These are phyloP conservation scores for Mycena venus DNA, from an alignment of 768 basidiomycete species.

Conservation along the genomic window DNA sequence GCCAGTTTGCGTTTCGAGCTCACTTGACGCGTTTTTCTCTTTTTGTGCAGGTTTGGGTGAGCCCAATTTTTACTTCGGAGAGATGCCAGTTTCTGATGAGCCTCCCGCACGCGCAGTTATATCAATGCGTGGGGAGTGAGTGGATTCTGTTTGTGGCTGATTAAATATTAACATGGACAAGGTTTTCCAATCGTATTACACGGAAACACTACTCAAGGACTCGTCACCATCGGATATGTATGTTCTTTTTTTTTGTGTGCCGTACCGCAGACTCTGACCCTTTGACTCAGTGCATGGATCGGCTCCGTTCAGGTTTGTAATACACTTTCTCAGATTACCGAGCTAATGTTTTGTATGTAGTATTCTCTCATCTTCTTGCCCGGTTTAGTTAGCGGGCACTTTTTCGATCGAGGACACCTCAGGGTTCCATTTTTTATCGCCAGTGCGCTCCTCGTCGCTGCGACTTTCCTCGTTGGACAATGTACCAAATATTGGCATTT, in stretches of 20 bases:
- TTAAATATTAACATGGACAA: conserved; percentile 43
- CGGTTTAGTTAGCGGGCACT: conserved; percentile 73
- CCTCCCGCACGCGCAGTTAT: too few species aligned
- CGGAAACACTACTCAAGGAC: conserved; percentile 62
- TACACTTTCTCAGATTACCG: background rate
- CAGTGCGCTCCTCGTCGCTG: conserved; percentile 64
- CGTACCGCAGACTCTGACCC: background rate
- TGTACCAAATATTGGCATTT: conserved; percentile 87
- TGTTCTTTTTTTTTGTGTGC: conserved; percentile 37
- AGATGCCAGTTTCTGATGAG: too few species aligned
- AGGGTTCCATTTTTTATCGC: conserved; percentile 61
- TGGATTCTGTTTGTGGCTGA: too few species aligned
- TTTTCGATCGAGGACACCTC: conserved; percentile 84
- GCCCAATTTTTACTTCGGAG: too few species aligned
- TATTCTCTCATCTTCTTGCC: conserved; percentile 76
- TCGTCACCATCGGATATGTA: conserved; percentile 78
- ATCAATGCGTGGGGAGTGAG: conserved; percentile 32
- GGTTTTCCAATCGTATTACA: conserved; percentile 84
- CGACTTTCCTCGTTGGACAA: conserved; percentile 78
- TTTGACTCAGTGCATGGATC: conserved; percentile 75
- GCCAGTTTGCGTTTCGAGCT: background rate
- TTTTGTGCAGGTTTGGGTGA: conserved; percentile 31
- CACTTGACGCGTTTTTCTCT: background rate
- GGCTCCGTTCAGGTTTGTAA: conserved; percentile 75
- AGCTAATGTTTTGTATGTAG: conserved; percentile 47